Conservation (phyloP, 108 stramenopile genomes). For the Cyclostephanos invisitatus region DNA sequence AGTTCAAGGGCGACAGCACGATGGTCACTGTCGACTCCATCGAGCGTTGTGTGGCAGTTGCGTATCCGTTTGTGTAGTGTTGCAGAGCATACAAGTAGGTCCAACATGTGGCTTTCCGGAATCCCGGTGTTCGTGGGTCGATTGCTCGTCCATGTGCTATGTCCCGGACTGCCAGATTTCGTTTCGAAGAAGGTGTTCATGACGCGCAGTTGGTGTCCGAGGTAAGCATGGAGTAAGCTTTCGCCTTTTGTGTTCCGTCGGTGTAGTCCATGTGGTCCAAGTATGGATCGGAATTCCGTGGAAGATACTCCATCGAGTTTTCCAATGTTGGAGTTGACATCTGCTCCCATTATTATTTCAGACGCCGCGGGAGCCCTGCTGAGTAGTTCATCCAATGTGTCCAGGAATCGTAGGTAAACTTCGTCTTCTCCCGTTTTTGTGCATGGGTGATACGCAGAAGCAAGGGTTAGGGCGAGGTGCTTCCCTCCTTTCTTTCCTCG, state of each 20-base stretch:
- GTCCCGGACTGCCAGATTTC: neutral
- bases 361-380: neutral
- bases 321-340: constrained; percentile 4
- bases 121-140: neutral
- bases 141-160: neutral
- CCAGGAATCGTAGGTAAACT: neutral
- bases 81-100: neutral
- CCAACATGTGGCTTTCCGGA: neutral
- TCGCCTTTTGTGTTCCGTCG: constrained; percentile 3
- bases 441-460: constrained; percentile 3
- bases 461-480: neutral
- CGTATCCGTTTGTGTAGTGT: neutral
- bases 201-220: neutral
- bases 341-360: neutral
- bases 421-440: neutral
- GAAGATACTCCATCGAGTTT: neutral
- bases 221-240: neutral
- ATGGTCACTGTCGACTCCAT: neutral
- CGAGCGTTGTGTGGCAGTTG: neutral
- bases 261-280: neutral
- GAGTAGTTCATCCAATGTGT: neutral
- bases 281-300: neutral
- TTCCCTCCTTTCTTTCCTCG: neutral
- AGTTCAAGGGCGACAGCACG: neutral
- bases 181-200: constrained; percentile 3